Evolutionary conservation across 1,139 yeast genomes (phyloP), one percentile per base, ranked within the genome.

Genomic region (Yamadazyma songkhlaensis): DNA sequence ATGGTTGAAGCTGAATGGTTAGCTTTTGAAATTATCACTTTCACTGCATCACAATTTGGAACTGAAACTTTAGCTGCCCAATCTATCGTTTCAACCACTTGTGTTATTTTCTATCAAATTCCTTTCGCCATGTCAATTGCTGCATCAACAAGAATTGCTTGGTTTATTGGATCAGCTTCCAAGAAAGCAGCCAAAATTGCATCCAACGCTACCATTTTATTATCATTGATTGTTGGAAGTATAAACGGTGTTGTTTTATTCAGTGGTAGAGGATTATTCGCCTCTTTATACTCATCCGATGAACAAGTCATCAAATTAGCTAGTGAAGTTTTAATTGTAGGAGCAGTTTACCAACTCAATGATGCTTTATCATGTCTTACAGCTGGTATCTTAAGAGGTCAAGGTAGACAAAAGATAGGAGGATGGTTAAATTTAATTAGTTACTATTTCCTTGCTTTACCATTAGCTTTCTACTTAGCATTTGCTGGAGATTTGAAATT

Each of bases 81-180:
- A 57, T 78, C 86, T 5, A 78, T 84, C 34, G 77, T 83, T 17
- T 70, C 86, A 9, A 82, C 92, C 0, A 72, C 84, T 8, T 80
- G 85, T 51, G 81, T 82, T 6, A 63, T 84, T 32, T 64, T 81
- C 24, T 84, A 83, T 53, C 92, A 84, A 55, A 66, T 84, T 12
- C 90, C 92, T 5, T 81, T 83, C 61, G 87, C 90, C 1, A 67
- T 83, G 36, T 77, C 86, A 6, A 81, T 84, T 36, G 87, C 89
- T 3, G 74, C 86, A 1, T 79, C 89, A 9, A 83, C 92, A 0
- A 71, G 92, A 60, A 74, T 84, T 31, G 94, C 92, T 1, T 82
- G 87, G 78, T 82, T 69, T 49, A 74, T 84, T 43, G 94, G 94
- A 7, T 84, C 88, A 1, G 85, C 85, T 0, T 70, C 81, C 3